Base-by-base conservation (phyloP, 768 basidiomycete genomes). In the Solioccasus polychromus region DNA sequence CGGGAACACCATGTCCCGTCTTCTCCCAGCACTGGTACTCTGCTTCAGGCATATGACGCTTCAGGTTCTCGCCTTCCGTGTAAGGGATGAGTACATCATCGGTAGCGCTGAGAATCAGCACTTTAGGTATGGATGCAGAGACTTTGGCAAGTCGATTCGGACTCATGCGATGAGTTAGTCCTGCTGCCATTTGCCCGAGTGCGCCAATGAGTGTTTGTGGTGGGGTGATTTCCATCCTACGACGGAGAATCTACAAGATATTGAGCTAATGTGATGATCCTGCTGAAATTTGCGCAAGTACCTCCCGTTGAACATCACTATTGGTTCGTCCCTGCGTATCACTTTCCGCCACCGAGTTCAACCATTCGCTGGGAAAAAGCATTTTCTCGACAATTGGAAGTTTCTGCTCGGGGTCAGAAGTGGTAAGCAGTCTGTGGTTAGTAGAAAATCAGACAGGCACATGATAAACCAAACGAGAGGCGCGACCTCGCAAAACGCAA, bases 141-240 rank as follows among this genome's bases (percentile, higher is more conserved):
- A 88, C 76, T 28, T 48, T 58, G 11, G 65, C 63, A 17, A 85
- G 70, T 5, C 76, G 72, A 0, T 70, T 69, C 0, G 74, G 63
- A 5, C 68, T 57, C 52, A 88, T 80, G 42, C 73, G 57, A 58
- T 91, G 88, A 0, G 82, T 84, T 1, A 86, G 51, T 0, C 57
- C 81, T 1, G 89, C 86, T 12, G 68, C 71, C 78, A 86, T 81
- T 61, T 92, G 91, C 10, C 84, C 88, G 14, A 92, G 45, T 22
- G 77, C 66, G 0, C 89, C 89, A 15, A 77, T 48, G 41, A 82
- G 60, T 3, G 67, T 69, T 52, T 89, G 90, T 3, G 77, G 78
- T 26, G 73, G 75, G 2, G 83, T 81, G 7, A 76, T 65, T 5
- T 62, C 53, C 15, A 79, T 66, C 17, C 83, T 79, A 15, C 58